Evolutionary conservation across 345 rosid genomes (phyloP).

Genomic region (Schrenkiella parvula): DNA sequence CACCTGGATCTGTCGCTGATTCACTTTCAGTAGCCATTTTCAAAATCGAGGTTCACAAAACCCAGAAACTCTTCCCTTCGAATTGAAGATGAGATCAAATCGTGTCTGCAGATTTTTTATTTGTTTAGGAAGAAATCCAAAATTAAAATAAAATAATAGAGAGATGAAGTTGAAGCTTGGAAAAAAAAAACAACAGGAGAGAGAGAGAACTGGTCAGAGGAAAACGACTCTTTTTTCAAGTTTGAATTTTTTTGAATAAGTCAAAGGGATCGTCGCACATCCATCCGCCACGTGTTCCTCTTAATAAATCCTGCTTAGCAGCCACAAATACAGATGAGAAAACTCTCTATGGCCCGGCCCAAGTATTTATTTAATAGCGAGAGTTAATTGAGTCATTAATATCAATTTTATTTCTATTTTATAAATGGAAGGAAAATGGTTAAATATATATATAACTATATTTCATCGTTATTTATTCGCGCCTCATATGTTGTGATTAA

Average conservation of each 20-base stretch:
- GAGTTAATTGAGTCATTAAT: too few species aligned
- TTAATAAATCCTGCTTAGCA: not conserved
- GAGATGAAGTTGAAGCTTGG: not conserved
- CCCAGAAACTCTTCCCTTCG: not conserved
- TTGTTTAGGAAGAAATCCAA: not conserved
- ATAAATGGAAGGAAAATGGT: too few species aligned
- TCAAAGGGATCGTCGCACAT: not conserved
- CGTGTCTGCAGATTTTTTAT: not conserved
- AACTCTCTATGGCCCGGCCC: constrained; percentile 1
- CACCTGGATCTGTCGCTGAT: constrained; percentile 9
- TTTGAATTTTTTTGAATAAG: constrained; percentile 18
- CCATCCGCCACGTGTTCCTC: not conserved
- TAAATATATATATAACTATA: too few species aligned
- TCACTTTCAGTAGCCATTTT: constrained; percentile 21
- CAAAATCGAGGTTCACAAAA: not conserved
- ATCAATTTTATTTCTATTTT: too few species aligned
- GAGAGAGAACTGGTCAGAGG: not conserved
- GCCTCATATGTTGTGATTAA: too few species aligned
- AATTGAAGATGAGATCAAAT: constrained; percentile 1
- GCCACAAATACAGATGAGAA: not conserved
- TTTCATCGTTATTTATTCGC: too few species aligned
- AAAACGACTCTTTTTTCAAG: constrained; percentile 23
- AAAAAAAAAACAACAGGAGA: not conserved
- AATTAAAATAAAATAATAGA: constrained; percentile 5
- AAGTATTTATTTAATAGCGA: not conserved